phyloP scores from a whole-genome alignment of 208 protist genomes.

The Acanthamoeba healyi region DNA sequence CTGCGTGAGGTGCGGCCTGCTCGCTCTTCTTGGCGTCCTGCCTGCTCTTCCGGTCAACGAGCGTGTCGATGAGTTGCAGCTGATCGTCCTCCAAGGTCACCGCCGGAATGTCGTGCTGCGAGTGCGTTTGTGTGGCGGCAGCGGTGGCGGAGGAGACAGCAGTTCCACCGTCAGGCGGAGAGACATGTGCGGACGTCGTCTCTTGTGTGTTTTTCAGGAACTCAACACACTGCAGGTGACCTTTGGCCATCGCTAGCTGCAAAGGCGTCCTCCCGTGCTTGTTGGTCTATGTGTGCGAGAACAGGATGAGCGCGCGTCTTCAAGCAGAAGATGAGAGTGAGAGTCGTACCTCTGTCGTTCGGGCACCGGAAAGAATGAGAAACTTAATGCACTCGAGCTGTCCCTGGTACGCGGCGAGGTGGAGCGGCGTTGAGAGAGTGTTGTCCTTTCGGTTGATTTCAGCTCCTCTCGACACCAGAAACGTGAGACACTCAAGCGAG shows the following conservation, averaged over 20 bases:
- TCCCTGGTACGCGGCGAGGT: background rate
- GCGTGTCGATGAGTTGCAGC: background rate
- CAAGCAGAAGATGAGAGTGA: background rate
- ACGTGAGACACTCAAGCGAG: background rate
- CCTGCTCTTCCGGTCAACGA: background rate
- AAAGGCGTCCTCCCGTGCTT: background rate
- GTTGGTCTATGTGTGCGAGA: background rate
- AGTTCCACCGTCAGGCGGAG: background rate
- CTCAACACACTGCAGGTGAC: background rate
- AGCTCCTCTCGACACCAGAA: background rate
- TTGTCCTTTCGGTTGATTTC: background rate
- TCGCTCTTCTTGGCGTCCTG: background rate
- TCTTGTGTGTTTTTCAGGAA: background rate
- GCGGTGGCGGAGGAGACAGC: too few relatives aligned
- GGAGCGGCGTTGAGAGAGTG: background rate
- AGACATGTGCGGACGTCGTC: background rate
- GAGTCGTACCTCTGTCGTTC: background rate
- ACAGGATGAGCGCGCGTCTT: background rate
- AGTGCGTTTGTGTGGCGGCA: too few relatives aligned
- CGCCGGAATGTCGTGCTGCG: background rate
- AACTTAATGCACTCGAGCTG: background rate
- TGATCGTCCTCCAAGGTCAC: background rate
- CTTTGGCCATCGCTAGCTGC: background rate
- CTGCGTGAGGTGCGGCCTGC: too few relatives aligned
- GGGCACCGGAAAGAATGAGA: background rate